Evolutionary conservation across 164 flowering plant species (phyloP), one percentile per base, ranked within the genome.

Genomic region (Cinnamomum micranthum): DNA sequence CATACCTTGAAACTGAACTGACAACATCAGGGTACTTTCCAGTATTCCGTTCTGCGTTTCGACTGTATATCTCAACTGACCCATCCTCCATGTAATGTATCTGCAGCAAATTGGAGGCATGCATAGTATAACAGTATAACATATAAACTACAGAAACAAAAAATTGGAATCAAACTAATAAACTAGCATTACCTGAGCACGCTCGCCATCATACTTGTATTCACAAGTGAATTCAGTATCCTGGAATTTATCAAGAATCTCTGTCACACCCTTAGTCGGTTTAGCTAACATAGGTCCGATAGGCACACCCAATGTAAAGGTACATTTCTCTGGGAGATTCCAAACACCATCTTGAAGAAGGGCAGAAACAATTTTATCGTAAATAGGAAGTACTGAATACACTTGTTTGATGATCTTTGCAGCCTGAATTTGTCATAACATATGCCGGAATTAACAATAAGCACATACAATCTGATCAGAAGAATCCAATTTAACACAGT

Each of bases 141-240:
- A 22, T 17, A 66, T 24, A 60, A 71, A 68, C 62, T 35, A 33
- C 13, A 58, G 22, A 5, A 66, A 60, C 13, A 65, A 10, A 33
- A 10, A 74, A 51, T 50, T 67, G 2, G 69, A 4, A 55, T 50
- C 28, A 68, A 23, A 65, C 4, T 27, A 60, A 23, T 70, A 28
- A 79, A 33, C 63, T 51, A 51, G 33, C 55, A 74, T 74, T 70
- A 93, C 99, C 96, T 95, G 98, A 68, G 99, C 99, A 74, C 99
- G 95, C 77, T 96, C 99, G 63, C 99, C 99, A 80, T 96, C 99
- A 85, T 96, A 96, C 85, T 96, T 96, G 85, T 96, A 96, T 81
- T 96, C 99, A 83, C 99, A 96, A 51, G 98, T 94, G 78, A 82
- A 92, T 69, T 86, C 97, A 78, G 80, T 88, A 76, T 87, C 90